A percentile compares a stretch with the other conserved stretches of the same genome.
phyloP scores from a whole-genome alignment of 805 yeast species.

The Ogataea ramenticola region DNA sequence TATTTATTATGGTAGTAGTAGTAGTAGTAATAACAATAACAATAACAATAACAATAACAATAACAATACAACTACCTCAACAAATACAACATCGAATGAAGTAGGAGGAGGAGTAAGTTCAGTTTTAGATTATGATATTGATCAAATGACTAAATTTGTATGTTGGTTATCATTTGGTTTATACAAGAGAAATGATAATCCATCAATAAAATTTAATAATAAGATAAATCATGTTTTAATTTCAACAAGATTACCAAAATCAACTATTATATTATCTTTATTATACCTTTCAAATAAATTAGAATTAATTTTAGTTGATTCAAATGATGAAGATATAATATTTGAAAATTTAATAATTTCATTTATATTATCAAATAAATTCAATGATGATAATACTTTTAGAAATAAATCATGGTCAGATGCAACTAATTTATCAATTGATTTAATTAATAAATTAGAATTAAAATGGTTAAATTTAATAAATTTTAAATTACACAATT shows the following conservation, averaged over 20 bases:
- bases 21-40: not conserved
- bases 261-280: slow-evolving; percentile 72
- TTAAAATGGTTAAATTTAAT: slow-evolving; percentile 35
- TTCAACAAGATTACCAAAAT: slow-evolving; percentile 82
- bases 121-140: slow-evolving; percentile 72
- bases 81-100: slow-evolving; percentile 23
- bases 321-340: slow-evolving; percentile 30
- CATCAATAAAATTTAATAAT: slow-evolving; percentile 46
- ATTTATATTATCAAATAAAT: slow-evolving; percentile 82
- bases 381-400: slow-evolving; percentile 94
- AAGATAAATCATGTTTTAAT: slow-evolving; percentile 62
- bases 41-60: not conserved
- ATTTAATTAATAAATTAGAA: slow-evolving; percentile 59
- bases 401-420: slow-evolving; percentile 93
- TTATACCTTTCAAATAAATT: slow-evolving; percentile 63
- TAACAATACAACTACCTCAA: not conserved
- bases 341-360: slow-evolving; percentile 59
- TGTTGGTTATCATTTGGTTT: slow-evolving; percentile 67
- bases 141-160: slow-evolving; percentile 72
- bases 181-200: slow-evolving; percentile 42
- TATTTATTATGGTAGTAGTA: not conserved
- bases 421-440: slow-evolving; percentile 76
- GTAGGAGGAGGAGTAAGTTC: slow-evolving; percentile 80
- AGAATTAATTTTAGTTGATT: slow-evolving; percentile 27
- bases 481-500: slow-evolving; percentile 22